Percentiles rank a stretch among this genome's conserved stretches.
phyloP scores from a whole-genome alignment of 768 basidiomycete genomes.

The Dacryopinax primogenitus region DNA sequence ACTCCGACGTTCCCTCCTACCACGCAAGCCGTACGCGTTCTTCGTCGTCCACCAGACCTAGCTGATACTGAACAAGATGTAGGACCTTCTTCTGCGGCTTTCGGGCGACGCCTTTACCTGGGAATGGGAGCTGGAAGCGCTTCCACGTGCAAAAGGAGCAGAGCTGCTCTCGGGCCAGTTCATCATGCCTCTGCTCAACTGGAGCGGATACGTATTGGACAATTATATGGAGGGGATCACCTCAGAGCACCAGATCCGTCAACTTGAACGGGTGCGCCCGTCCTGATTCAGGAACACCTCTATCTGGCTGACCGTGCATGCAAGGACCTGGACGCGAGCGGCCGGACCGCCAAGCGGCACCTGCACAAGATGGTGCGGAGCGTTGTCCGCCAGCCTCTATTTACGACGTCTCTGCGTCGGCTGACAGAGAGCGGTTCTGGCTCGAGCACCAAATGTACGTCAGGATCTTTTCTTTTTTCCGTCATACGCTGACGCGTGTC shows the following conservation, averaged over 20 bases:
- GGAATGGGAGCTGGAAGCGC: slow-evolving; percentile 62
- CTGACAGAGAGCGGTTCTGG: slow-evolving; percentile 1
- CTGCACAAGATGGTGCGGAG: not conserved
- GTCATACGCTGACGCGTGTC: not conserved
- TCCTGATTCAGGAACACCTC: not conserved
- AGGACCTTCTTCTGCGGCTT: not conserved
- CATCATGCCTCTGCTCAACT: slow-evolving; percentile 59
- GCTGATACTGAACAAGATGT: not conserved
- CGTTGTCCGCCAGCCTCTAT: not conserved
- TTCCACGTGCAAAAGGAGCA: slow-evolving; percentile 52
- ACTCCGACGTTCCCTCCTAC: not conserved
- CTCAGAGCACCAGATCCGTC: not conserved
- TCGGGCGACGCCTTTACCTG: slow-evolving; percentile 45
- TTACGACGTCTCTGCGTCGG: not conserved
- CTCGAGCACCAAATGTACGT: not conserved
- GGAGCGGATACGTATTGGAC: slow-evolving; percentile 4
- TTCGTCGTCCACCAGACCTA: not conserved
- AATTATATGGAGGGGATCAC: not conserved
- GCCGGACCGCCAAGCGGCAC: not conserved
- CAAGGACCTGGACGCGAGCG: not conserved
- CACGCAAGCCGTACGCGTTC: not conserved
- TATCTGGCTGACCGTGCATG: not conserved
- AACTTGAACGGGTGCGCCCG: not conserved
- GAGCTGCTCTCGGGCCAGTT: slow-evolving; percentile 67
- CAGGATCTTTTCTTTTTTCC: not conserved